Base-by-base conservation (phyloP, 768 basidiomycete species). In the Inosperma sp. region DNA sequence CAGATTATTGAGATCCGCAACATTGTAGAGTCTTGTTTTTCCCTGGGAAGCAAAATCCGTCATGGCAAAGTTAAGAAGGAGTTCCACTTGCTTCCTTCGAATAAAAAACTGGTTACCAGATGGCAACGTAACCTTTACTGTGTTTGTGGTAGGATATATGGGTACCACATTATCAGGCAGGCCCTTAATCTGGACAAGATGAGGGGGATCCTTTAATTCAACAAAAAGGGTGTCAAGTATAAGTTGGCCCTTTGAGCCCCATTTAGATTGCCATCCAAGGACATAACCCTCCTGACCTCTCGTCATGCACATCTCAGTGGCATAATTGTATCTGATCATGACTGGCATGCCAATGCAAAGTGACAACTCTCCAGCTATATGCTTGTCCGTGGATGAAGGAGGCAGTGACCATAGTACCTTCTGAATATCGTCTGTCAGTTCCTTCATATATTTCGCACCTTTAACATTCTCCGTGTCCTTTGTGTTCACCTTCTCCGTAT, bases 31-130 rank as follows among this genome's bases (percentile, higher is more conserved):
- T 26, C 64, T 50, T 19, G 67, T 64, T 44, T 63, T 66, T 9
- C 69, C 68, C 50, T 70, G 69, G 1, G 65, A 66, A 5, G 62
- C 55, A 52, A 63, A 69, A 48, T 67, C 69, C 7, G 68, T 69
- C 65, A 68, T 66, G n/a, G 65, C 58, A 57, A 67, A 68, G 51
- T 66, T 68, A 1, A 57, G 52, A 7, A 59, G 23, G 2, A 67
- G 37, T 21, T 59, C 49, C 3, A 66, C 58, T 17, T 39, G 37
- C 37, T 39, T 39, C 37, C 37, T 39, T 39, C 21, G 37, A 39
- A 39, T 39, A 17, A n/a, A 17, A 21, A n/a, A 39, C 16, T 7
- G 7, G 7, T 7, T 39, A n/a, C 37, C 37, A 8, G n/a, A 14
- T n/a, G 37, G 37, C 37, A 39, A 7, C 37, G 7, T 7, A n/a